Percentiles rank a stretch among this genome's conserved stretches.
These are phyloP conservation scores for Barnettozyma salicaria DNA, from an alignment of 805 yeast species.

Conservation along the genomic window DNA sequence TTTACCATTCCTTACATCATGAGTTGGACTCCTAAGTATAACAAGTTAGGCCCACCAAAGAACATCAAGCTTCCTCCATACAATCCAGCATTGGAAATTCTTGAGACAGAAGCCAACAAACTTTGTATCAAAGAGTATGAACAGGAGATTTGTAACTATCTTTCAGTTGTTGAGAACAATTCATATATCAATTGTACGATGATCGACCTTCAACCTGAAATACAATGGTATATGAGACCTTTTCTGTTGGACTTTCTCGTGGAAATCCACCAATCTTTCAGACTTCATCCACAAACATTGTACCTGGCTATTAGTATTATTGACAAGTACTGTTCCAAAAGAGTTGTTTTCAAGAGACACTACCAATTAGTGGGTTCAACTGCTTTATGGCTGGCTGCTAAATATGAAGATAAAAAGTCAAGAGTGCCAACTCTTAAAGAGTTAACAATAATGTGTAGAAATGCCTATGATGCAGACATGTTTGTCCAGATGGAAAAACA, in stretches of 20 bases:
- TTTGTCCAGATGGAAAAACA: constrained; percentile 78
- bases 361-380: constrained; percentile 82
- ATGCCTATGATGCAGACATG: constrained; percentile 55
- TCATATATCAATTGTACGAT: constrained; percentile 35
- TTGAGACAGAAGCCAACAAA: constrained; percentile 40
- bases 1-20: background rate
- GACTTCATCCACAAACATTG: constrained; percentile 58
- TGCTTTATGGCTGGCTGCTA: constrained; percentile 84
- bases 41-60: constrained; percentile 27
- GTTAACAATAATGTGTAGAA: constrained; percentile 59
- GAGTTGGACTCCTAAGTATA: constrained; percentile 22
- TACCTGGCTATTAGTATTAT: constrained; percentile 63
- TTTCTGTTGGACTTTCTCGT: constrained; percentile 72
- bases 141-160: constrained; percentile 35
- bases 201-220: constrained; percentile 83
- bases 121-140: constrained; percentile 37
- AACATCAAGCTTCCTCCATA: constrained; percentile 19
- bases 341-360: constrained; percentile 75
- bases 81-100: constrained; percentile 38
- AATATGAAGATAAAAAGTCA: constrained; percentile 61
- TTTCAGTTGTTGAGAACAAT: constrained; percentile 33
- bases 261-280: constrained; percentile 56
- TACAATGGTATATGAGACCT: constrained; percentile 73
- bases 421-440: constrained; percentile 63
- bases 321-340: constrained; percentile 77